phyloP scores from a whole-genome alignment of 768 basidiomycete species.

The Termitomyces sp. region DNA sequence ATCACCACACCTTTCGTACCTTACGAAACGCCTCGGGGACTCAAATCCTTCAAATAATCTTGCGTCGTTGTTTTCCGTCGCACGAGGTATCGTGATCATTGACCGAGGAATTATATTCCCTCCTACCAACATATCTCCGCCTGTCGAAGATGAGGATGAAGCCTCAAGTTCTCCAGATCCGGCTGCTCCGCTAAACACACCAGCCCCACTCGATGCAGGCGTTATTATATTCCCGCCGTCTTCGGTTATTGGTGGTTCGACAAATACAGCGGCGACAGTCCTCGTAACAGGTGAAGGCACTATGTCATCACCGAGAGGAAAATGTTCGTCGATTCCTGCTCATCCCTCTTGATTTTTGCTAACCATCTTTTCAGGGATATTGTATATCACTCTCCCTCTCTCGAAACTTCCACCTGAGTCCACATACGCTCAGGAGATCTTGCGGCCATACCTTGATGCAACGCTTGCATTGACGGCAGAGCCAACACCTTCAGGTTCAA shows the following conservation, averaged over 20 bases:
- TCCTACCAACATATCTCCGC: constrained; percentile 4
- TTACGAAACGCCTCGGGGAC: constrained; percentile 14
- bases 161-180: constrained; percentile 16
- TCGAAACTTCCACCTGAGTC: constrained; percentile 7
- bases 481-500: background rate
- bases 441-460: constrained; percentile 56
- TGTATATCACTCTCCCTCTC: constrained; percentile 55
- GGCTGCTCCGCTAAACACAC: constrained; percentile 8
- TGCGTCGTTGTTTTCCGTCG: constrained; percentile 9
- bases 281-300: constrained; percentile 71
- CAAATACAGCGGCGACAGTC: constrained; percentile 50
- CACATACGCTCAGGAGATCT: constrained; percentile 34
- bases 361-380: constrained; percentile 41
- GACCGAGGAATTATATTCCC: constrained; percentile 30
- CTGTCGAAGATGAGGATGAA: constrained; percentile 16
- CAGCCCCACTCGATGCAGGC: constrained; percentile 50
- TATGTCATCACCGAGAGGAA: constrained; percentile 68
- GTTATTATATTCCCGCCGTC: constrained; percentile 75
- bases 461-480: constrained; percentile 29
- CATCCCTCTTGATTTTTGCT: background rate
- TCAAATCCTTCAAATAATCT: background rate
- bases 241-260: constrained; percentile 46
- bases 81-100: constrained; percentile 34
- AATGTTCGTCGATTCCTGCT: constrained; percentile 46
- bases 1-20: constrained; percentile 22